Conservation (phyloP, 495 filamentous ascomycete genomes). For the Aspergillus indologenus region DNA sequence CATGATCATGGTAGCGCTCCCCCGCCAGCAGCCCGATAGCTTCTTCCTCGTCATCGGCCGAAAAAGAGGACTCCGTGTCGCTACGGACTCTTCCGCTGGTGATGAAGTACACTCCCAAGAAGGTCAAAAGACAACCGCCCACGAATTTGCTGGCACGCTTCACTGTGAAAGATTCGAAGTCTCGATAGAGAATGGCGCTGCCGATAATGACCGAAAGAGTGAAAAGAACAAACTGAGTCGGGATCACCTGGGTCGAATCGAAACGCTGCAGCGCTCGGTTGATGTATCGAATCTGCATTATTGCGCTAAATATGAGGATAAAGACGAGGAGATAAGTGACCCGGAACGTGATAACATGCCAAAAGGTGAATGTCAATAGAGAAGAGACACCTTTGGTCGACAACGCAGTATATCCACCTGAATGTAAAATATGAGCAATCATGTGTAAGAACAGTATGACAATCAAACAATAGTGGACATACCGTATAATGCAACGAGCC, state of each 20-base stretch:
- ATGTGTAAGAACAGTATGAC: background rate
- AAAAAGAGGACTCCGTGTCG: conserved; percentile 44
- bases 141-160: conserved; percentile 77
- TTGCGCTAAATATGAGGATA: conserved; percentile 74
- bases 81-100: conserved; percentile 58
- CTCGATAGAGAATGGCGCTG: conserved; percentile 86
- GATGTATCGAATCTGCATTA: conserved; percentile 94
- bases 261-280: conserved; percentile 94
- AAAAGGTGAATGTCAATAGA: conserved; percentile 82
- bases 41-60: conserved; percentile 48
- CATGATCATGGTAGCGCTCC: conserved; percentile 40
- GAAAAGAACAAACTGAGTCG: conserved; percentile 94
- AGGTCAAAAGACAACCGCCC: conserved; percentile 85
- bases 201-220: conserved; percentile 93
- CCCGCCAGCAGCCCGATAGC: conserved; percentile 45
- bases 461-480: conserved; percentile 27
- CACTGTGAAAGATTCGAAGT: conserved; percentile 77
- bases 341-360: conserved; percentile 83
- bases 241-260: conserved; percentile 95
- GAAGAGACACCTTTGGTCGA: conserved; percentile 96
- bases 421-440: conserved; percentile 27
- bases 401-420: conserved; percentile 90
- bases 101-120: conserved; percentile 91
- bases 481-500: conserved; percentile 91
- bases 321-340: conserved; percentile 81